These are phyloP conservation scores for Aspergillus tamarii DNA, from an alignment of 2,329 filamentous ascomycete genomes.

Conservation along the genomic window DNA sequence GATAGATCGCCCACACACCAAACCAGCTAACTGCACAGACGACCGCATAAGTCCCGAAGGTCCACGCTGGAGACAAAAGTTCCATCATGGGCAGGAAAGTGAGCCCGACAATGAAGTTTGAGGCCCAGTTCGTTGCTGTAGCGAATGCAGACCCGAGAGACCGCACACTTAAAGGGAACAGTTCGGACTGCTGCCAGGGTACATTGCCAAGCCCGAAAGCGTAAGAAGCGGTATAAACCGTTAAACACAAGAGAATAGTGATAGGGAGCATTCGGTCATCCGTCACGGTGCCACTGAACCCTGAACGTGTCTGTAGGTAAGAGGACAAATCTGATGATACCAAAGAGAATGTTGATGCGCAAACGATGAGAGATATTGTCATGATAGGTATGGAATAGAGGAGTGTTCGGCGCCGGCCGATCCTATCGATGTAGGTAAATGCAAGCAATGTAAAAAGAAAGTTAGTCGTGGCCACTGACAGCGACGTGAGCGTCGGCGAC, in stretches of 20 bases:
- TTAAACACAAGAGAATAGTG: constrained; percentile 73
- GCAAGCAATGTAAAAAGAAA: constrained; percentile 78
- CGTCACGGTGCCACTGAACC: constrained; percentile 24
- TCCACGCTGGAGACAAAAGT: constrained; percentile 69
- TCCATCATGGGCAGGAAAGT: constrained; percentile 91
- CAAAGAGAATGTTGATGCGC: constrained; percentile 73
- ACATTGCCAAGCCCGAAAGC: constrained; percentile 88
- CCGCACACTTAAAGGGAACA: constrained; percentile 72
- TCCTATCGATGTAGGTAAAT: constrained; percentile 74
- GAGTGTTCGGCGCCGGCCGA: constrained; percentile 78
- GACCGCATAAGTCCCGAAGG: constrained; percentile 77
- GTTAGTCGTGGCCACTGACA: constrained; percentile 81
- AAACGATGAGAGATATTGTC: constrained; percentile 71
- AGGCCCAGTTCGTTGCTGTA: constrained; percentile 82
- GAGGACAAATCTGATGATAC: constrained; percentile 43
- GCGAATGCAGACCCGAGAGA: constrained; percentile 64
- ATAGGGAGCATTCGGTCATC: constrained; percentile 37
- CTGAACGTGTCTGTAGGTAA: constrained; percentile 22
- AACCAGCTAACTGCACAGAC: constrained; percentile 71
- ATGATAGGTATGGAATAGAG: constrained; percentile 85
- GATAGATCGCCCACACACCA: constrained; percentile 74
- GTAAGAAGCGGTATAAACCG: constrained; percentile 82
- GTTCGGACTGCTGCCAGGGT: constrained; percentile 93
- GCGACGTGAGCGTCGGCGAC: constrained; percentile 76
- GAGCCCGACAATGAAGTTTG: constrained; percentile 82